Evolutionary conservation across 306 rosid species (phyloP), one percentile per base, ranked within the genome.

Genomic region (Quercus ilex): DNA sequence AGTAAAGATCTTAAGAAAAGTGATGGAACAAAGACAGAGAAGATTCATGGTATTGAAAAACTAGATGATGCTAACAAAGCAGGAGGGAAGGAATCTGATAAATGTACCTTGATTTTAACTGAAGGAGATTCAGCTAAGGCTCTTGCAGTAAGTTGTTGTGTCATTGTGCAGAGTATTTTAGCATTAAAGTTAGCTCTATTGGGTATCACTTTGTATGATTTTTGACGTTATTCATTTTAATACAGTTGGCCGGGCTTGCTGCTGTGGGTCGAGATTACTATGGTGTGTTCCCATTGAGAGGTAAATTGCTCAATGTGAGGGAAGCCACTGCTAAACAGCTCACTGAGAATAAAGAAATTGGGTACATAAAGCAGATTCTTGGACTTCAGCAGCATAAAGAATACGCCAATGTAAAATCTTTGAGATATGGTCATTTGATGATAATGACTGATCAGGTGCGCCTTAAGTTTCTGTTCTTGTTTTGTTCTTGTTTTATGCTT

Each of bases 101-200:
- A 86, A 75, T 95, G 99, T 79, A 95, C 99, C 64, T 84, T 92
- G 92, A 92, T 95, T 77, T 84, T 95, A 86, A 95, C 99, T 0
- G 99, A 95, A 84, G 99, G 99, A 79, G 99, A 95, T 83, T 95
- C 99, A 14, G 99, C 98, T 0, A 95, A 95, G 86, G 97, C 99
- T 60, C 98, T 95, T 81, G 98, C 99, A 3, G 99, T 92, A 88
- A 83, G 97, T 85, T 30, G n/a, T 69, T 31, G 26, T 63, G 35
- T 35, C 69, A 21, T 49, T 19, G 4, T 33, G 5, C 1, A 17
- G 7, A 41, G 15, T 13, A 58, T 65, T 73, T 68, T 23, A 9
- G 5, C 38, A 17, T 6, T 43, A 43, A 13, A 25, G 31, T 13
- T 55, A 10, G 8, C 31, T 69, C 6, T 63, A 35, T 46, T 33